A percentile compares a stretch with the other conserved stretches of the same genome.
phyloP scores from a whole-genome alignment of 352 stramenopile species.

The Phytopythium helicoides region DNA sequence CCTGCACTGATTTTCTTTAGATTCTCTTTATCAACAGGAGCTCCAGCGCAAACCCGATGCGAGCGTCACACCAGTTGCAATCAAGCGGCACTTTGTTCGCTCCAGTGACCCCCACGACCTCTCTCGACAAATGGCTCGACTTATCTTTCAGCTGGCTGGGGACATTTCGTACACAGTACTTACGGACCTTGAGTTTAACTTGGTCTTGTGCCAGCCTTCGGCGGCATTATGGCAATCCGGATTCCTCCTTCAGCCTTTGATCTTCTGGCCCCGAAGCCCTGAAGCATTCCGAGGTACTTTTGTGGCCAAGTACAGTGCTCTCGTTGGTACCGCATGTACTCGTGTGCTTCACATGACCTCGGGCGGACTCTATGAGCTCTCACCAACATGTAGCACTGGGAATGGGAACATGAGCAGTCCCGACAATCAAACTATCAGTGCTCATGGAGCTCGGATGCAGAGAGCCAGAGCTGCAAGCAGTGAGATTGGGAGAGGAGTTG shows the following conservation, averaged over 20 bases:
- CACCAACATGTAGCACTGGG: neutral
- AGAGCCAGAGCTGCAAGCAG: neutral
- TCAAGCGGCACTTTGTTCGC: slow-evolving; percentile 43
- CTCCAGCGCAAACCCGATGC: slow-evolving; percentile 41
- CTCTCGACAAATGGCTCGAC: slow-evolving; percentile 10
- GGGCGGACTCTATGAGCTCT: slow-evolving; percentile 29
- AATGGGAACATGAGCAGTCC: neutral
- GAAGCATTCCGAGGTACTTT: slow-evolving; percentile 34
- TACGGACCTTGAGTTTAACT: slow-evolving; percentile 57
- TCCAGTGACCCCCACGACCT: slow-evolving; percentile 15
- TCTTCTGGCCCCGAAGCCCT: slow-evolving; percentile 16
- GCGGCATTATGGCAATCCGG: slow-evolving; percentile 38
- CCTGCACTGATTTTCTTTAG: neutral
- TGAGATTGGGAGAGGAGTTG: slow-evolving; percentile 8
- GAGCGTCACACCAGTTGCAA: slow-evolving; percentile 33
- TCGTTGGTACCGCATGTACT: slow-evolving; percentile 29
- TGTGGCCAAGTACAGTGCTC: slow-evolving; percentile 55
- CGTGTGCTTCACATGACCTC: slow-evolving; percentile 36
- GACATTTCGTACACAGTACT: slow-evolving; percentile 36
- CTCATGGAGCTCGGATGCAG: neutral
- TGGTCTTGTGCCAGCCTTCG: slow-evolving; percentile 41
- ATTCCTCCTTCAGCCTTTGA: slow-evolving; percentile 52
- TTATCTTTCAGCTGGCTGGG: slow-evolving; percentile 37
- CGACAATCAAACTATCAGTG: neutral
- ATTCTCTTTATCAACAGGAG: slow-evolving; percentile 23